Evolutionary conservation across 2,329 filamentous ascomycete species (phyloP), one percentile per base, ranked within the genome.

Genomic region (Chaetomium strumarium): DNA sequence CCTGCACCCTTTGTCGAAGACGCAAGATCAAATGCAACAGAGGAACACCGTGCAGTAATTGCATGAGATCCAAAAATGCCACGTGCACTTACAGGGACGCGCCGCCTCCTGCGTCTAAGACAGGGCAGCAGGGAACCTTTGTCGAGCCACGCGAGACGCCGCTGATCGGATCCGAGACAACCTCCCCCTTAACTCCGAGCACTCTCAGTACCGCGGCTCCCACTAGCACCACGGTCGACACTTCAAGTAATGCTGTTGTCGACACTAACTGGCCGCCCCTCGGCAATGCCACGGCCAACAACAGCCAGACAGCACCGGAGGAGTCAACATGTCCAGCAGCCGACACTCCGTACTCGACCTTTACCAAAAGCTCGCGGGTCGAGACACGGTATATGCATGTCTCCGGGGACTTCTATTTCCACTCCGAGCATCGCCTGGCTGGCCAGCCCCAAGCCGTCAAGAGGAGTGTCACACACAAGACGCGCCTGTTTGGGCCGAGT

Each of bases 401-500:
- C 1, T 69, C 67, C 1, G 75, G 73, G 1, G 71, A 68, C 0
- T 72, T 77, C 43, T 67, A 76, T 50, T 53, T 76, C 24, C 68
- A 73, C 12, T 64, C 64, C 46, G 71, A 77, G 29, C 65, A 58
- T 20, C 60, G 62, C 5, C 44, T 64, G 0, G 60, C 64, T 3
- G 66, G 68, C 9, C 62, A 70, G 20, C 41, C 58, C 0, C 62
- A 66, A 2, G 60, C 62, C 0, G 67, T 74, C 0, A 66, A 65
- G 1, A 72, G 72, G 8, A 71, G 71, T n/a, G 65, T 79, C 9
- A 69, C 72, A 17, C 76, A 80, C 55, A 84, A 84, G 60, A 75
- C 74, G 0, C 71, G 79, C 0, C 61, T 82, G 1, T 79, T 81
- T 59, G 80, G 80, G 1, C 75, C 75, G 59, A 80, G 76, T 30